Percentiles rank a stretch among this genome's conserved stretches.
Conservation (phyloP, 2,329 filamentous ascomycete species). For the Hypocreales sp. region DNA sequence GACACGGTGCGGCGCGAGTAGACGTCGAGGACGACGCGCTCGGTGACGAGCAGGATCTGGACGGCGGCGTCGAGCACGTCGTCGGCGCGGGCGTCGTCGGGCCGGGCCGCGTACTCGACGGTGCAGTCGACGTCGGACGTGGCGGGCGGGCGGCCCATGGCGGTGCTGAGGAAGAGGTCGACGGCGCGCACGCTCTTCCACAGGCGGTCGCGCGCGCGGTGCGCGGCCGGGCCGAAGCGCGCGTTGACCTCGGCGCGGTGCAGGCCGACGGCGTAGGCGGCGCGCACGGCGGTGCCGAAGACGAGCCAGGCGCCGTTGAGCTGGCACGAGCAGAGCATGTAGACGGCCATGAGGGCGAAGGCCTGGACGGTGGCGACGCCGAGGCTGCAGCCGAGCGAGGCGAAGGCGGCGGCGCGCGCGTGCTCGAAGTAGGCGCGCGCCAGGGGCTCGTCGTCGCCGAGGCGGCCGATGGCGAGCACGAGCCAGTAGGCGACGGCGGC, state of each 20-base stretch:
- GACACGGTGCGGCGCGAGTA: conserved; percentile 39
- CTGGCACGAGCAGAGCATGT: conserved; percentile 38
- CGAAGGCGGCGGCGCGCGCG: conserved; percentile 28
- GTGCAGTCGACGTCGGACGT: conserved; percentile 39
- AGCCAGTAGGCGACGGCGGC: conserved; percentile 29
- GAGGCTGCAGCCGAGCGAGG: conserved; percentile 27
- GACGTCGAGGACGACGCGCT: conserved; percentile 33
- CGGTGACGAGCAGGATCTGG: conserved; percentile 35
- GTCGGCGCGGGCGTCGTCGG: conserved; percentile 15
- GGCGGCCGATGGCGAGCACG: conserved; percentile 32
- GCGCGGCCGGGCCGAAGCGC: conserved; percentile 28
- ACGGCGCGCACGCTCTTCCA: conserved; percentile 38
- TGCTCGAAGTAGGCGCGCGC: conserved; percentile 33
- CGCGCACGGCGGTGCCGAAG: conserved; percentile 35
- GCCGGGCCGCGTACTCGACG: conserved; percentile 25
- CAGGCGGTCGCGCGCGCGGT: conserved; percentile 29
- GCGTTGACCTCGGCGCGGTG: conserved; percentile 38
- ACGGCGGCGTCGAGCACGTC: conserved; percentile 33
- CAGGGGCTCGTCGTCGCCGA: conserved; percentile 22
- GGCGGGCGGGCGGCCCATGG: conserved; percentile 37
- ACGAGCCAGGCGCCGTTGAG: conserved; percentile 39
- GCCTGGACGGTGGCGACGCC: conserved; percentile 33
- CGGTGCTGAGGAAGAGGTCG: conserved; percentile 35
- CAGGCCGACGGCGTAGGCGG: conserved; percentile 35
- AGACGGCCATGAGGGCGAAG: conserved; percentile 33